Conservation (phyloP, 2,329 filamentous ascomycete genomes). For the Sporothrix dimorphospora region DNA sequence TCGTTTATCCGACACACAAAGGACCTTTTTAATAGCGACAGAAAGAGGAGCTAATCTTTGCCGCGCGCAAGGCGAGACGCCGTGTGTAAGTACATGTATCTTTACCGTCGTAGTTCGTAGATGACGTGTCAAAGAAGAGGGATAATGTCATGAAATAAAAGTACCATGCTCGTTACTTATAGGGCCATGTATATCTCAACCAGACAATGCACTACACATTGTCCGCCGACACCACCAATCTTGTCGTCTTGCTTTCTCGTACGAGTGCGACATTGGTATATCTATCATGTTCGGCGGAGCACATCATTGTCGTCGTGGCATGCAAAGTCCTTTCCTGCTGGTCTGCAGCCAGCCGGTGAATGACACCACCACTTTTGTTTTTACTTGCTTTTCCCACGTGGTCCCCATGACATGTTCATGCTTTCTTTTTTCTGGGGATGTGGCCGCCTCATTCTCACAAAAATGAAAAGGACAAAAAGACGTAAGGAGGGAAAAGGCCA, state of each 20-base stretch:
- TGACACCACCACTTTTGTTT: neutral
- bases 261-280: neutral
- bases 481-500: neutral
- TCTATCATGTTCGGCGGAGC: neutral
- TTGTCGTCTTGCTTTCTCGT: neutral
- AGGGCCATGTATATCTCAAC: neutral
- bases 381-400: neutral
- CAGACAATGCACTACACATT: neutral
- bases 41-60: neutral
- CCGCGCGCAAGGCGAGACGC: neutral
- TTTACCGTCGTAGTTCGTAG: too few relatives aligned
- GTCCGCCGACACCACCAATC: neutral
- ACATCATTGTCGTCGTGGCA: neutral
- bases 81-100: neutral
- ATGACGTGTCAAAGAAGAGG: neutral
- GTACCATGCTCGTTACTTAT: neutral
- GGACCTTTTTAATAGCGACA: neutral
- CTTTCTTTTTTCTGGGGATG: neutral
- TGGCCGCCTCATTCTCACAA: neutral
- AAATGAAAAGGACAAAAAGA: neutral
- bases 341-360: neutral
- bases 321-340: neutral
- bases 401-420: neutral
- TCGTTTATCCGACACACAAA: constrained; percentile 16
- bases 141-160: neutral